phyloP scores from a whole-genome alignment of 306 rosid genomes.

The Morella rubra region DNA sequence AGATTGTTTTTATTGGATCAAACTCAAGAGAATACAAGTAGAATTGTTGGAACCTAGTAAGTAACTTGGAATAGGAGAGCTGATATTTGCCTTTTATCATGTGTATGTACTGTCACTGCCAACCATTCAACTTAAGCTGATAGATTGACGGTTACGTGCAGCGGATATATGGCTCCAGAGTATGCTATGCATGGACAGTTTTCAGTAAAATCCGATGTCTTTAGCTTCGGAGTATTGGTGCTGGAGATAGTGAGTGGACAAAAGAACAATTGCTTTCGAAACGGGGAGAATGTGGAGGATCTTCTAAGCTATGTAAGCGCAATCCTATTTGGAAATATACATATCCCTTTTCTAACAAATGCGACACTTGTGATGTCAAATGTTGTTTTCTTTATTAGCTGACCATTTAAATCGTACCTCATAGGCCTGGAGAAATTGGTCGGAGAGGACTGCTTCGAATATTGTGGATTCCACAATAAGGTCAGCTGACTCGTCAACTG shows the following conservation, averaged over 20 bases:
- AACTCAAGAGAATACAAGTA: slow-evolving; percentile 28
- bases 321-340: neutral
- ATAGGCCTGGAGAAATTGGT: slow-evolving; percentile 35
- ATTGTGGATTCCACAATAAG: slow-evolving; percentile 9
- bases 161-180: slow-evolving; percentile 46
- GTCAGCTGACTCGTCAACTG: neutral
- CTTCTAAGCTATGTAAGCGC: slow-evolving; percentile 21
- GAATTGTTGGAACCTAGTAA: slow-evolving; percentile 48
- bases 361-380: no score
- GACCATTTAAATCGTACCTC: neutral
- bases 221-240: slow-evolving; percentile 9
- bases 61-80: neutral
- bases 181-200: slow-evolving; percentile 30
- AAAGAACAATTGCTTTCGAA: neutral
- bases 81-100: neutral
- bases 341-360: no score
- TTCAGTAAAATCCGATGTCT: slow-evolving; percentile 24
- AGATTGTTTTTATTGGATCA: slow-evolving; percentile 35
- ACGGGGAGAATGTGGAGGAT: slow-evolving; percentile 15
- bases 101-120: no score
- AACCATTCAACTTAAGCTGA: no score
- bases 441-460: neutral
- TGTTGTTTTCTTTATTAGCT: neutral
- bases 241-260: slow-evolving; percentile 19
- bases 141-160: neutral